Evolutionary conservation across 192 early-diverging fungal species (phyloP), one percentile per base, ranked within the genome.

Genomic region (Coemansia sp.): DNA sequence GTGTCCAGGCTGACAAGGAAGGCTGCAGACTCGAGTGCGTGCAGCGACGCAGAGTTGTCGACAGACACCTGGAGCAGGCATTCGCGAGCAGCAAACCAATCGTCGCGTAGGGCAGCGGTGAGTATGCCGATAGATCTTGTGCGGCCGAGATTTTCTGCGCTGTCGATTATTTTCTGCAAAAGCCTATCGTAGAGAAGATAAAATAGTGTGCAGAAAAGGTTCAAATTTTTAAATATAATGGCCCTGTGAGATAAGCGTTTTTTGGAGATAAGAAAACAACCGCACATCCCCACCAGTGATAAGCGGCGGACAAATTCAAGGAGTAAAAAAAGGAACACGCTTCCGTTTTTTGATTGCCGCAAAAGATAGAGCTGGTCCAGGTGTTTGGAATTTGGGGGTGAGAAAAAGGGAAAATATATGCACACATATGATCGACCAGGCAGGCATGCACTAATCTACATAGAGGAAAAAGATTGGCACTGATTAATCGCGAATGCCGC

Each of bases 1-100:
- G 90, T 83, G 65, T 95, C 93, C 8, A 95, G 84, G 75, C 91
- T 90, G 62, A 95, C 82, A 39, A 92, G 81, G 73, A 95, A 92
- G 48, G 86, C 87, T 13, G 91, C 85, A 8, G 85, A 82, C 81
- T 95, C 92, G 65, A 95, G 87, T 16, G 76, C 71, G 60, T 85
- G 87, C 56, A 95, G 83, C 45, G 82, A 81, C 42, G 69, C 86
- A 46, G 79, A 78, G 79, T 93, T 93, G 37, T 67, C 72, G 2
- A 86, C 78, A 14, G 88, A 87, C 8, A 83, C 75, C 58, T 86
- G 65, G 55, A 90, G 75, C 54, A 92, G 82, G 41, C 73, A 81
- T 39, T 85, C 81, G 58, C 89, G 86, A 43, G 83, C 81, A 14
- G 78, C 76, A 55, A 79, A 77, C 67, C 83, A 87, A 61, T 85